A percentile compares a stretch with the other conserved stretches of the same genome.
These are phyloP conservation scores for Anthostomella pinea DNA, from an alignment of 2,329 filamentous ascomycete genomes.

Conservation along the genomic window DNA sequence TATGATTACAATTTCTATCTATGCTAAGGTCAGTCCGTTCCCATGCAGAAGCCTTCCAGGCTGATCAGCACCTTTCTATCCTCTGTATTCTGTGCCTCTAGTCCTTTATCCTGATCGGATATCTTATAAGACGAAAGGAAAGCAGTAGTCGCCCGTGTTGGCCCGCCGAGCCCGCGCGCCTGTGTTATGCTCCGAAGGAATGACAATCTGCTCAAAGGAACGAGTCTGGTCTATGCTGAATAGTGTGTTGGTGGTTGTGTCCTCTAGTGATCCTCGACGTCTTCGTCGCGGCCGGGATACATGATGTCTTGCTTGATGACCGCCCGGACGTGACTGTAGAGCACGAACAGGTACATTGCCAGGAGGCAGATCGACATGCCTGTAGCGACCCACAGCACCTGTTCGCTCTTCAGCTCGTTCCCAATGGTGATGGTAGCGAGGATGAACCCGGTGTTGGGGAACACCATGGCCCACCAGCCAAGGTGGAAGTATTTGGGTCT, in stretches of 20 bases:
- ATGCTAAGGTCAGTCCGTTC: background rate
- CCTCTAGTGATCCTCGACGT: slow-evolving; percentile 44
- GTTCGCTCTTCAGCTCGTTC: slow-evolving; percentile 43
- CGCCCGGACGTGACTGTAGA: slow-evolving; percentile 44
- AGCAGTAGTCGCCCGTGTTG: background rate
- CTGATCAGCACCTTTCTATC: background rate
- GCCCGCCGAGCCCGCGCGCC: too few species aligned
- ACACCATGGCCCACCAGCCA: slow-evolving; percentile 64
- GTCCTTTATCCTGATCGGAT: slow-evolving; percentile 2
- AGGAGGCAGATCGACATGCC: slow-evolving; percentile 48
- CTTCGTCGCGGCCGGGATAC: slow-evolving; percentile 54
- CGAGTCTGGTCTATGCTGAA: background rate
- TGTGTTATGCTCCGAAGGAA: too few species aligned
- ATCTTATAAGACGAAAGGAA: background rate
- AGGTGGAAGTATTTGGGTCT: slow-evolving; percentile 54
- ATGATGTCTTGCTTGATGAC: slow-evolving; percentile 53
- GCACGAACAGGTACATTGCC: slow-evolving; percentile 41
- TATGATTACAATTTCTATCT: slow-evolving; percentile 2
- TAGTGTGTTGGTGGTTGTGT: background rate
- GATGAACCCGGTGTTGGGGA: slow-evolving; percentile 60
- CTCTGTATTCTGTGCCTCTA: background rate
- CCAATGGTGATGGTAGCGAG: slow-evolving; percentile 55
- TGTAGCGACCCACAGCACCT: slow-evolving; percentile 46
- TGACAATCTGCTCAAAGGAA: background rate
- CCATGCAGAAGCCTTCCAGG: background rate